phyloP scores from a whole-genome alignment of 306 rosid genomes.

The Boehmeria nivea region DNA sequence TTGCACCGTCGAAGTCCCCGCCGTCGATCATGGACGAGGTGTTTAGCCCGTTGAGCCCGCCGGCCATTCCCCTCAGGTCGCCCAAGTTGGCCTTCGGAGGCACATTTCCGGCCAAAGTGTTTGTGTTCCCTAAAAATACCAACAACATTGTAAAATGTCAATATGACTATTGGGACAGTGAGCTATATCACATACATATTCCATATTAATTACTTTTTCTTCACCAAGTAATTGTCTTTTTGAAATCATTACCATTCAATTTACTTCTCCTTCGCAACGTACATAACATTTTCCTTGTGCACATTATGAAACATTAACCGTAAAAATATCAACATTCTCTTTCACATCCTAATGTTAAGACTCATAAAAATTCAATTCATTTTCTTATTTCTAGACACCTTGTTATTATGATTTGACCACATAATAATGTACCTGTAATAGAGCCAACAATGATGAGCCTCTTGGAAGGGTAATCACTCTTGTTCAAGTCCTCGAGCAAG shows the following conservation, averaged over 20 bases:
- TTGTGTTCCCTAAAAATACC: conserved; percentile 81
- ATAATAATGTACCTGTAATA: conserved; percentile 56
- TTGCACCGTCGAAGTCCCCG: conserved; percentile 92
- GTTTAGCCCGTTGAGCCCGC: conserved; percentile 83
- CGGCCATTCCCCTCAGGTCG: conserved; percentile 86
- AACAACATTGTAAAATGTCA: conserved; percentile 20
- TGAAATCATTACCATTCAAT: too few species aligned
- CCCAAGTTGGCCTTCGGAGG: conserved; percentile 99
- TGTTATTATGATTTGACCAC: background rate
- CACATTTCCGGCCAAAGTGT: conserved; percentile 98
- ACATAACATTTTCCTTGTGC: too few species aligned
- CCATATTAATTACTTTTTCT: too few species aligned
- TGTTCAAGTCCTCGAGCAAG: conserved; percentile 65
- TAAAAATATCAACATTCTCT: too few species aligned
- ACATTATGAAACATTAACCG: too few species aligned
- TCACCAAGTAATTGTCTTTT: too few species aligned
- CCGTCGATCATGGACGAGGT: conserved; percentile 91
- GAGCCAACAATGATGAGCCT: conserved; percentile 93
- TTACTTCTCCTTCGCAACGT: too few species aligned
- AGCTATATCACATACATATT: too few species aligned
- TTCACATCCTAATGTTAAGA: too few species aligned
- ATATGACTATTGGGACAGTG: too few species aligned
- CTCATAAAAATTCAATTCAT: background rate
- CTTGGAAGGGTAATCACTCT: conserved; percentile 83
- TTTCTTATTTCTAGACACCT: background rate